Percentiles rank a stretch among this genome's conserved stretches.
These are phyloP conservation scores for Tubosaeta sp. DNA, from an alignment of 768 basidiomycete genomes.

Conservation along the genomic window DNA sequence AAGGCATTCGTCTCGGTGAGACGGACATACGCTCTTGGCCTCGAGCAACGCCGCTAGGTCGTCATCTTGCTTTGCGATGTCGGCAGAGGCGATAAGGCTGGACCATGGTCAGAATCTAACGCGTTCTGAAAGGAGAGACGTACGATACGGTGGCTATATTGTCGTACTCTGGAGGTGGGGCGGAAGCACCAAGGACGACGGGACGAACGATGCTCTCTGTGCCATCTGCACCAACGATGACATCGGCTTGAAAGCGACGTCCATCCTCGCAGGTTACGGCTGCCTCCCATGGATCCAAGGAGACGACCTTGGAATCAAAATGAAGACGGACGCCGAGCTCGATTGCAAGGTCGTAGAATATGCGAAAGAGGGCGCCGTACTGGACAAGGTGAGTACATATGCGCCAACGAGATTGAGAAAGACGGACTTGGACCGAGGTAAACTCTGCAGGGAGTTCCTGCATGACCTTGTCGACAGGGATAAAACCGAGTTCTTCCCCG, in stretches of 20 bases:
- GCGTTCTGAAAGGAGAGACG: neutral
- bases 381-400: slow-evolving; percentile 19
- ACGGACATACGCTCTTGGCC: slow-evolving; percentile 7
- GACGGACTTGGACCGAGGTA: slow-evolving; percentile 41
- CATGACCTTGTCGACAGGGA: slow-evolving; percentile 42
- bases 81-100: slow-evolving; percentile 16
- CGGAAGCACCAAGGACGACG: slow-evolving; percentile 26
- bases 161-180: slow-evolving; percentile 10
- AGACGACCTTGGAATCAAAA: slow-evolving; percentile 37
- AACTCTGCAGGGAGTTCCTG: slow-evolving; percentile 44
- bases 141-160: slow-evolving; percentile 14
- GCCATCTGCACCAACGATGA: slow-evolving; percentile 62
- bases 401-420: neutral
- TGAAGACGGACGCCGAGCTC: slow-evolving; percentile 45
- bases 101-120: neutral
- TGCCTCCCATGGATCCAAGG: slow-evolving; percentile 30
- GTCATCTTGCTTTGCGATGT: slow-evolving; percentile 14
- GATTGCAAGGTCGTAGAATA: slow-evolving; percentile 45
- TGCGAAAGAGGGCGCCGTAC: slow-evolving; percentile 49
- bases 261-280: slow-evolving; percentile 36
- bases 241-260: slow-evolving; percentile 41
- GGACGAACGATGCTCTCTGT: slow-evolving; percentile 39
- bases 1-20: neutral
- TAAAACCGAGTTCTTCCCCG: slow-evolving; percentile 40
- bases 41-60: slow-evolving; percentile 14